These are phyloP conservation scores for Astrothelium subdiscretum DNA, from an alignment of 495 filamentous ascomycete species.

Conservation along the genomic window DNA sequence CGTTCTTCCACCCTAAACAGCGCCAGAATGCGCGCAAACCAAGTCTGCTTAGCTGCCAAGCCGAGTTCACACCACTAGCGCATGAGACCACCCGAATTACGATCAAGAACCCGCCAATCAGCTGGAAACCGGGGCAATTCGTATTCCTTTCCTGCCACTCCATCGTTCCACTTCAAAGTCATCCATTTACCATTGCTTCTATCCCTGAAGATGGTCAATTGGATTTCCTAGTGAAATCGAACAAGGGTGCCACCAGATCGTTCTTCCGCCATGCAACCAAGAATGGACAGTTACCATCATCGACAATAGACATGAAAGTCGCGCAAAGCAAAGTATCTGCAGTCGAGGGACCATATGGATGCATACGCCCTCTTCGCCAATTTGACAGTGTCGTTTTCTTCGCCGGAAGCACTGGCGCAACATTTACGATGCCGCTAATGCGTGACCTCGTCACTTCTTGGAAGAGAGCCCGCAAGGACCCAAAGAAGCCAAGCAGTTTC, in stretches of 20 bases:
- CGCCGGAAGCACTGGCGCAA: constrained; percentile 49
- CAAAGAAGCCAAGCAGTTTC: constrained; percentile 3
- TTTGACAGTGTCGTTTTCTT: constrained; percentile 51
- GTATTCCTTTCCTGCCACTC: constrained; percentile 62
- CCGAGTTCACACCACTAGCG: constrained; percentile 49
- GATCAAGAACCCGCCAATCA: constrained; percentile 55
- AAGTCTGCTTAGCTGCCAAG: constrained; percentile 36
- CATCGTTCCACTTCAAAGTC: constrained; percentile 57
- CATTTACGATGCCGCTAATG: constrained; percentile 43
- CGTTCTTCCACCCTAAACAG: constrained; percentile 38
- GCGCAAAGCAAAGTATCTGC: constrained; percentile 10
- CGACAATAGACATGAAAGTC: constrained; percentile 28
- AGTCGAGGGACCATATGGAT: constrained; percentile 43
- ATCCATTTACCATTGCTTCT: constrained; percentile 72
- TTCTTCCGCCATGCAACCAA: constrained; percentile 54
- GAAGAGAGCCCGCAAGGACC: constrained; percentile 19
- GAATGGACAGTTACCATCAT: constrained; percentile 33
- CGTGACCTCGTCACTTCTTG: constrained; percentile 37
- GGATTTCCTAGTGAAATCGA: constrained; percentile 60
- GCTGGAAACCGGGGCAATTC: constrained; percentile 69
- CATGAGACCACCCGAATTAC: constrained; percentile 56
- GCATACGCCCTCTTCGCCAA: constrained; percentile 34
- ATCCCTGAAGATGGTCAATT: constrained; percentile 46
- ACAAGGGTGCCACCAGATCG: constrained; percentile 55
- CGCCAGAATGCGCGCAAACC: constrained; percentile 12